Percentiles rank a stretch among this genome's conserved stretches.
phyloP scores from a whole-genome alignment of 2,329 filamentous ascomycete genomes.

The Pleomassaria siparia region DNA sequence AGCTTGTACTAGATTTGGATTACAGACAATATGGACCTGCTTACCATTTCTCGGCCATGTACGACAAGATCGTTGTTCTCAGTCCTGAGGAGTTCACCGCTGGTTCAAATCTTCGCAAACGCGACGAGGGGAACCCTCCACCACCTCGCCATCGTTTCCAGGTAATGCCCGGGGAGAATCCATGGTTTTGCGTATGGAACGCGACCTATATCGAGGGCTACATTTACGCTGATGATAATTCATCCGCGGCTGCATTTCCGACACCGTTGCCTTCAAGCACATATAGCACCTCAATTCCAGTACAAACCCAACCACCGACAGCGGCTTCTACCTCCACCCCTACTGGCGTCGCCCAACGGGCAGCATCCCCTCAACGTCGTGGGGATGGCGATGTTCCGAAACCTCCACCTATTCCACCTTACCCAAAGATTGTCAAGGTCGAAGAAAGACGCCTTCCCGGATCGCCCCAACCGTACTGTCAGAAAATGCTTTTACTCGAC shows the following conservation, averaged over 20 bases:
- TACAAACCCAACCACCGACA: slow-evolving; percentile 10
- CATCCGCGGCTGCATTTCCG: slow-evolving; percentile 39
- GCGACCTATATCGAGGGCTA: slow-evolving; percentile 67
- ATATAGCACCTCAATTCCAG: slow-evolving; percentile 10
- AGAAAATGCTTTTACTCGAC: slow-evolving; percentile 63
- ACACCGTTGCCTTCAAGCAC: slow-evolving; percentile 22
- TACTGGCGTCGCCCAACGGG: slow-evolving; percentile 18
- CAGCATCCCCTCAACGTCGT: slow-evolving; percentile 12
- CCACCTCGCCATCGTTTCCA: slow-evolving; percentile 44
- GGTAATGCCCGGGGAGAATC: slow-evolving; percentile 58
- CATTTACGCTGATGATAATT: slow-evolving; percentile 62
- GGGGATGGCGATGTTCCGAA: slow-evolving; percentile 25
- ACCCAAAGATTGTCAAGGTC: slow-evolving; percentile 65
- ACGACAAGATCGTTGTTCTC: slow-evolving; percentile 66
- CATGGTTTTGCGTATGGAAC: slow-evolving; percentile 74
- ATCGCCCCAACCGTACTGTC: slow-evolving; percentile 59
- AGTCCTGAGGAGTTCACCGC: slow-evolving; percentile 40
- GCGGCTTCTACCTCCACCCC: slow-evolving; percentile 3
- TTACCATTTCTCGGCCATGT: slow-evolving; percentile 62
- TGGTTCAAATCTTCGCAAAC: slow-evolving; percentile 23
- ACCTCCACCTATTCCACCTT: slow-evolving; percentile 38
- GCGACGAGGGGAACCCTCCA: slow-evolving; percentile 16
- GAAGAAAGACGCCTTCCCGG: slow-evolving; percentile 62
- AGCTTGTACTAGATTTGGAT: slow-evolving; percentile 60
- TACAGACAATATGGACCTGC: slow-evolving; percentile 61